These are phyloP conservation scores for Austroboletus sp. DNA, from an alignment of 1,284 basidiomycete genomes.

Conservation along the genomic window DNA sequence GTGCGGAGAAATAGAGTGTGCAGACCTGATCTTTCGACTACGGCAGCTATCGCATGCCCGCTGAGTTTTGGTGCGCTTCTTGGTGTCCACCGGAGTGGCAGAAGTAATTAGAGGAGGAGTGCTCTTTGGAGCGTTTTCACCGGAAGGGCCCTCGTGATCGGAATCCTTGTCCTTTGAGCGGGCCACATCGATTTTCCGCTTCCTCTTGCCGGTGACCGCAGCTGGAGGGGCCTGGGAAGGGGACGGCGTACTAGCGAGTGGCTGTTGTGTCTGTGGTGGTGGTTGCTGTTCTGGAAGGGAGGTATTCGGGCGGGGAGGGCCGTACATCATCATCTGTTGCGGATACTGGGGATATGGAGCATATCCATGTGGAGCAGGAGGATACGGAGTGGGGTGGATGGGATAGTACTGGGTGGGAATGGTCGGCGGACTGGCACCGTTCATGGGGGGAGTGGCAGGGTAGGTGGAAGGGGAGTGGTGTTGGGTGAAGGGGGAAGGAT, in stretches of 20 bases:
- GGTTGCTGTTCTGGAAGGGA: slow-evolving; percentile 30
- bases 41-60: slow-evolving; percentile 89
- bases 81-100: slow-evolving; percentile 45
- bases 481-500: slow-evolving; percentile 53
- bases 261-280: slow-evolving; percentile 22
- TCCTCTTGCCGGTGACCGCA: slow-evolving; percentile 48
- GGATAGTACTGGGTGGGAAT: slow-evolving; percentile 52
- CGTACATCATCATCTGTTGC: slow-evolving; percentile 64
- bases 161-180: slow-evolving; percentile 44
- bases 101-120: slow-evolving; percentile 29
- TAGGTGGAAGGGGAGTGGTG: slow-evolving; percentile 37
- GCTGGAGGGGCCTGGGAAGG: slow-evolving; percentile 35
- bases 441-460: slow-evolving; percentile 37
- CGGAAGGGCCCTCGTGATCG: slow-evolving; percentile 55
- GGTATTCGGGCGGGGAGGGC: slow-evolving; percentile 35
- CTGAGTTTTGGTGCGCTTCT: slow-evolving; percentile 86
- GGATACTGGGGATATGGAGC: slow-evolving; percentile 55
- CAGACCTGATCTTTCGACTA: slow-evolving; percentile 81
- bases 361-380: slow-evolving; percentile 43
- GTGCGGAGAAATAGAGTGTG: slow-evolving; percentile 15
- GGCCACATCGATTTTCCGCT: slow-evolving; percentile 49
- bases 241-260: slow-evolving; percentile 29
- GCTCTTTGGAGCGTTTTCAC: slow-evolving; percentile 37
- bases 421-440: slow-evolving; percentile 39
- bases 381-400: slow-evolving; percentile 50